Conservation (phyloP, 306 rosid species). For the Prunus davidiana region DNA sequence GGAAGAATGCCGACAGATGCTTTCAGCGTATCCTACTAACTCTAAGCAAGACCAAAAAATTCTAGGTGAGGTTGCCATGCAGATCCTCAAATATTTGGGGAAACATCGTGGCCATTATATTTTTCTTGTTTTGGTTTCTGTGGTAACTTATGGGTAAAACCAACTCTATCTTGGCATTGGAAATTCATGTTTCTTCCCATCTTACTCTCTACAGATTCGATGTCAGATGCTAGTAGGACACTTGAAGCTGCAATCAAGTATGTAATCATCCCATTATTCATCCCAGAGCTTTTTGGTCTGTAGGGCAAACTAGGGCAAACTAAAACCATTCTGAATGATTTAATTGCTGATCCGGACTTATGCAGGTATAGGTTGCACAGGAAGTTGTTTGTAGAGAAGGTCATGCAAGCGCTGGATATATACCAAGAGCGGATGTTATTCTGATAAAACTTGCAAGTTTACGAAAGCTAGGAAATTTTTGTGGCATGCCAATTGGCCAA, state of each 20-base stretch:
- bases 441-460: slow-evolving; percentile 10
- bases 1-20: slow-evolving; percentile 71
- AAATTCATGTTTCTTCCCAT: slow-evolving; percentile 18
- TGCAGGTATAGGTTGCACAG: slow-evolving; percentile 86
- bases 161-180: not conserved
- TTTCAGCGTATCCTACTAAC: slow-evolving; percentile 57
- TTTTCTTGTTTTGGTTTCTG: not conserved
- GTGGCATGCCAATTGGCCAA: not conserved
- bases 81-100: not conserved
- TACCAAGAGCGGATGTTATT: slow-evolving; percentile 76
- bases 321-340: not conserved
- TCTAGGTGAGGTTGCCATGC: slow-evolving; percentile 46
- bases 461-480: slow-evolving; percentile 1
- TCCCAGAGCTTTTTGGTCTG: slow-evolving; percentile 13
- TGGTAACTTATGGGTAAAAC: not conserved
- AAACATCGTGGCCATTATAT: not conserved
- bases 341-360: slow-evolving; percentile 19
- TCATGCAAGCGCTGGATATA: slow-evolving; percentile 62
- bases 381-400: slow-evolving; percentile 69
- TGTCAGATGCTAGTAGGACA: slow-evolving; percentile 51
- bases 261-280: slow-evolving; percentile 18
- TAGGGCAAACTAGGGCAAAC: not conserved
- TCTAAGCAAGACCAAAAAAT: slow-evolving; percentile 63
- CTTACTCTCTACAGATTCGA: slow-evolving; percentile 52
- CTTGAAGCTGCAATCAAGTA: slow-evolving; percentile 77